Percentiles rank a stretch among this genome's conserved stretches.
phyloP scores from a whole-genome alignment of 1,284 basidiomycete species.

The Papiliotrema laurentii region DNA sequence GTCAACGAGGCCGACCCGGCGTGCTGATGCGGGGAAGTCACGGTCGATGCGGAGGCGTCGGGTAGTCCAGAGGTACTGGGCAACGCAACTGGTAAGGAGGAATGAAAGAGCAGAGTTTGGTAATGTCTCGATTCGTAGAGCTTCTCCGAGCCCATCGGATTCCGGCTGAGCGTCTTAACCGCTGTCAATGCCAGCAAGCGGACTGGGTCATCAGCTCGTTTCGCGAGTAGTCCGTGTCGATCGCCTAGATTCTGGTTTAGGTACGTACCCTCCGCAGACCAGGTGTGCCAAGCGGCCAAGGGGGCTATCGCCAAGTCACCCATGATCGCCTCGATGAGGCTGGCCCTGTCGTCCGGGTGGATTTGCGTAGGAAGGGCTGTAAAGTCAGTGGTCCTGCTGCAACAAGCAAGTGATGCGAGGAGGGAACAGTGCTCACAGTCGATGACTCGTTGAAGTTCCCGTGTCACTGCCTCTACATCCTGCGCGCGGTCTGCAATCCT shows the following conservation, averaged over 20 bases:
- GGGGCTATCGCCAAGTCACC: slow-evolving; percentile 56
- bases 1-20: background rate
- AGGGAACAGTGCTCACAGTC: background rate
- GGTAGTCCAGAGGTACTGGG: no score
- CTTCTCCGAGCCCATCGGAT: slow-evolving; percentile 62
- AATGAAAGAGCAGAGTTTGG: slow-evolving; percentile 30
- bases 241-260: background rate
- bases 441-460: no score
- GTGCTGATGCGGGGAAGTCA: slow-evolving; percentile 4
- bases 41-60: slow-evolving; percentile 3
- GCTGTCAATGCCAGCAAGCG: slow-evolving; percentile 58
- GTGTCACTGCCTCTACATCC: no score
- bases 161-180: slow-evolving; percentile 69
- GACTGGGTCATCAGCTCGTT: slow-evolving; percentile 10
- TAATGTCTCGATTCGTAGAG: slow-evolving; percentile 50
- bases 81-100: slow-evolving; percentile 21
- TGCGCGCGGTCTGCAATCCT: no score
- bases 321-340: slow-evolving; percentile 56
- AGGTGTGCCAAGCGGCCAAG: slow-evolving; percentile 47
- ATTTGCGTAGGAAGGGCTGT: slow-evolving; percentile 50
- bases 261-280: slow-evolving; percentile 29
- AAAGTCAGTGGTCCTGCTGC: background rate
- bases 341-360: slow-evolving; percentile 40
- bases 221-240: no score
- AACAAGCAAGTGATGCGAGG: background rate